Evolutionary conservation across 345 rosid species (phyloP).

Genomic region (Pistacia integerrima): DNA sequence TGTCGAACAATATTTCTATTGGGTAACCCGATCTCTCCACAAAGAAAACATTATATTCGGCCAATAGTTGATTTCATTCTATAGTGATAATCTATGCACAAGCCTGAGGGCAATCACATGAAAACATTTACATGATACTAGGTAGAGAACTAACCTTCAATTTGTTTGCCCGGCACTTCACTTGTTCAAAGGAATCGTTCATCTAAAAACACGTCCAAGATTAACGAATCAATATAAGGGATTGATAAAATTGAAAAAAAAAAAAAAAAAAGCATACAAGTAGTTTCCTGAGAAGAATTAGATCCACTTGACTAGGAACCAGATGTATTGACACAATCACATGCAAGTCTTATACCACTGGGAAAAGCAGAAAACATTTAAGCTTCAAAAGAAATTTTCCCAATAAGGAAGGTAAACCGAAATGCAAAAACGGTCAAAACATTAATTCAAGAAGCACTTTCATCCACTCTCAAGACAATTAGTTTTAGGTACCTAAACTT

Average conservation of each 20-base stretch:
- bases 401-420: not conserved
- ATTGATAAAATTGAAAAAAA: not conserved
- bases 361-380: not conserved
- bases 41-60: too few relatives aligned
- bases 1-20: not conserved
- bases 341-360: not conserved
- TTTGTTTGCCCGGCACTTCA: slow-evolving; percentile 46
- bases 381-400: not conserved
- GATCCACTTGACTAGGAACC: not conserved
- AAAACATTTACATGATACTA: not conserved
- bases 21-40: not conserved
- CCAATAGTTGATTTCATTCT: not conserved
- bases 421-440: not conserved
- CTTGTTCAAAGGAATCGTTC: slow-evolving; percentile 47
- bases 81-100: slow-evolving; percentile 14
- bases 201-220: slow-evolving; percentile 44
- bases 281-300: not conserved
- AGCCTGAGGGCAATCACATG: not conserved
- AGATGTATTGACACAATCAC: not conserved
- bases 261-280: not conserved
- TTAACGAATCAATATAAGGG: slow-evolving; percentile 15
- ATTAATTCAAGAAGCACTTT: not conserved
- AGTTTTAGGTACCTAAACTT: not conserved
- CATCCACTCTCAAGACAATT: not conserved
- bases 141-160: slow-evolving; percentile 46